Percentiles rank a stretch among this genome's conserved stretches.
These are phyloP conservation scores for Globisporangium spinosum DNA, from an alignment of 352 stramenopile genomes.

Conservation along the genomic window DNA sequence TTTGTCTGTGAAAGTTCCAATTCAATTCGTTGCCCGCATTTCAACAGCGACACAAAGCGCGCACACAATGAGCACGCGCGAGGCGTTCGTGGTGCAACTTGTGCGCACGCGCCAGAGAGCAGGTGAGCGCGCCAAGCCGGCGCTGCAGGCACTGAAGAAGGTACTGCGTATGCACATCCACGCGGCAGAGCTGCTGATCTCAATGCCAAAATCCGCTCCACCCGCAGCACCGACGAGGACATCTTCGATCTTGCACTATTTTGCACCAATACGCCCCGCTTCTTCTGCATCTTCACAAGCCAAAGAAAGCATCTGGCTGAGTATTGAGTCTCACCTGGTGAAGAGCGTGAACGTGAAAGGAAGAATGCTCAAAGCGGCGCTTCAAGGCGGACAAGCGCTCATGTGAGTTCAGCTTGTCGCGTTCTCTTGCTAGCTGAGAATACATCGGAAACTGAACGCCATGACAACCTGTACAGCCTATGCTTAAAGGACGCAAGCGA, in stretches of 20 bases:
- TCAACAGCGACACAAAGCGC: neutral
- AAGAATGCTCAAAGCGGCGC: conserved; percentile 26
- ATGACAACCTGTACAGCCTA: conserved; percentile 20
- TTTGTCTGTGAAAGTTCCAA: conserved; percentile 1
- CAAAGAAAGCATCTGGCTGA: conserved; percentile 9
- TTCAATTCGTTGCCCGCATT: neutral
- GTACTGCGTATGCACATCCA: conserved; percentile 25
- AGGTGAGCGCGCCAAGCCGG: neutral
- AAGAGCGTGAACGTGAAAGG: conserved; percentile 32
- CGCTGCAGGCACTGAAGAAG: conserved; percentile 34
- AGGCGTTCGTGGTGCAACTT: conserved; percentile 33
- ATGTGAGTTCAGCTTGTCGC: conserved; percentile 22
- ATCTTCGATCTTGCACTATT: conserved; percentile 10
- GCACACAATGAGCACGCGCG: neutral
- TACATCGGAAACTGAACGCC: neutral
- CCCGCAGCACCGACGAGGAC: neutral
- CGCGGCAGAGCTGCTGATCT: conserved; percentile 22
- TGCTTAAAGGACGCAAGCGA: conserved; percentile 23
- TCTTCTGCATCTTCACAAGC: too few species aligned
- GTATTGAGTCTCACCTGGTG: conserved; percentile 11
- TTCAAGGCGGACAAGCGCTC: conserved; percentile 21
- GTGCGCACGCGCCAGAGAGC: conserved; percentile 19
- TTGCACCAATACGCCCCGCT: neutral
- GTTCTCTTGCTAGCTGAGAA: neutral
- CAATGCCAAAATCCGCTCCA: neutral